These are phyloP conservation scores for Setomelanomma holmii DNA, from an alignment of 2,329 filamentous ascomycete species.

Conservation along the genomic window DNA sequence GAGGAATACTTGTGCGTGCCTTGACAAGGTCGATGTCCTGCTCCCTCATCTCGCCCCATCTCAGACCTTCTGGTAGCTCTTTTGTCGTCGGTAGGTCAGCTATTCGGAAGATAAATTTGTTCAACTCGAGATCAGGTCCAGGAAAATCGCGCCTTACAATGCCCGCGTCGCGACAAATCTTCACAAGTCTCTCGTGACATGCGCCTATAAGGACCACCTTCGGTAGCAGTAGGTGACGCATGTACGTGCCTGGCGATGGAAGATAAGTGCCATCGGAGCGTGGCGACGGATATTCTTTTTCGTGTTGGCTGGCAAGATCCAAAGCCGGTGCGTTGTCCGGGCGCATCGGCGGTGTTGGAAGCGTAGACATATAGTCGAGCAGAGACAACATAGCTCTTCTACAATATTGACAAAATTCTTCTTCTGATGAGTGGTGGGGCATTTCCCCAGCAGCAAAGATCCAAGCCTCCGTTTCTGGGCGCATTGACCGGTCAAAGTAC, in stretches of 20 bases:
- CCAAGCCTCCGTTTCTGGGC: slow-evolving; percentile 71
- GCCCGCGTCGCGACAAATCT: slow-evolving; percentile 27
- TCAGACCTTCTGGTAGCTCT: slow-evolving; percentile 57
- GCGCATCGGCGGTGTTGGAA: slow-evolving; percentile 36
- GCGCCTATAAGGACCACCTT: slow-evolving; percentile 55
- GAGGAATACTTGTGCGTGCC: slow-evolving; percentile 58
- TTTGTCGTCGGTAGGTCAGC: slow-evolving; percentile 53
- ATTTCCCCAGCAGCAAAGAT: slow-evolving; percentile 57
- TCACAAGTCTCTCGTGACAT: slow-evolving; percentile 45
- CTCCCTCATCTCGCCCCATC: slow-evolving; percentile 62
- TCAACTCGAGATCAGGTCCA: slow-evolving; percentile 41
- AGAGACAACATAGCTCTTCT: slow-evolving; percentile 37
- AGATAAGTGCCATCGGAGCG: slow-evolving; percentile 28
- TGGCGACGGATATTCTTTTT: slow-evolving; percentile 31
- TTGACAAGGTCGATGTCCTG: slow-evolving; percentile 64
- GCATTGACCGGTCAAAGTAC: slow-evolving; percentile 67
- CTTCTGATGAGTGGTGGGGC: slow-evolving; percentile 21
- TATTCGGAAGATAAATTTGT: slow-evolving; percentile 66
- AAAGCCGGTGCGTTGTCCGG: slow-evolving; percentile 31
- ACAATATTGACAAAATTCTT: slow-evolving; percentile 34
- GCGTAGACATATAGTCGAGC: slow-evolving; percentile 35
- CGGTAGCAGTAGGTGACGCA: slow-evolving; percentile 41
- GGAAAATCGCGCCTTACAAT: slow-evolving; percentile 40
- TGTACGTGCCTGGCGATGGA: slow-evolving; percentile 28
- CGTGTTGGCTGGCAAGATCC: slow-evolving; percentile 38